Base-by-base conservation (phyloP, 78 protist species). In the Mantamonas sphyraenae region DNA sequence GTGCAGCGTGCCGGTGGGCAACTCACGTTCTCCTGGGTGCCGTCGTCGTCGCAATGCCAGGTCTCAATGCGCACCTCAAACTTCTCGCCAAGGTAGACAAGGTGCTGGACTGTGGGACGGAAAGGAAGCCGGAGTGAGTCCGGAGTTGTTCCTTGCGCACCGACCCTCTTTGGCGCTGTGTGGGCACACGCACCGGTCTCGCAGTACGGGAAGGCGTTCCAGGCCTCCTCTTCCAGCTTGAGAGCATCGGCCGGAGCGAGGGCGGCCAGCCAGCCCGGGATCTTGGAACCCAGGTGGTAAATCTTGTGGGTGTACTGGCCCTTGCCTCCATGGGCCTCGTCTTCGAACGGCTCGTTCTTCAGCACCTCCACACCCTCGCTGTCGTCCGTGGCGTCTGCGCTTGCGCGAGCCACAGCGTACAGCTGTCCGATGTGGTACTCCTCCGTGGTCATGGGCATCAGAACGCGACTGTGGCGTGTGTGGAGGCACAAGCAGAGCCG, bases 141-240 rank as follows among this genome's bases (percentile, higher is more conserved):
- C n/a, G n/a, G n/a, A n/a, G n/a, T n/a, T n/a, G n/a, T n/a, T n/a
- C n/a, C n/a, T n/a, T n/a, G n/a, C n/a, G n/a, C n/a, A n/a, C n/a
- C n/a, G 69, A 88, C 63, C 76, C 35, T 22, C n/a, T 60, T 5
- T 47, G 10, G 56, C 28, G 56, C 3, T 2, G 56, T 2, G 3
- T 2, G 83, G 64, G 68, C 45, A 20, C 64, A 73, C 60, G 79
- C 38, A 19, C 81, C 83, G 33, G 91, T 90, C 69, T 74, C 71
- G 74, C 88, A 86, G 79, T 79, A 77, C 71, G 22, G 95, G 95
- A 76, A 90, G 12, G 89, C 86, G 56, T 88, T 92, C 96, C 96
- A 92, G 1, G 91, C 85, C 55, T 87, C 78, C 45, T 92, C 96
- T 58, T 85, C 87, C 9, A 90, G 53, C 61, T 58, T 47, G 12